Evolutionary conservation across 257 asterid species (phyloP), one percentile per base, ranked within the genome.

Genomic region (Cordia subcordata): DNA sequence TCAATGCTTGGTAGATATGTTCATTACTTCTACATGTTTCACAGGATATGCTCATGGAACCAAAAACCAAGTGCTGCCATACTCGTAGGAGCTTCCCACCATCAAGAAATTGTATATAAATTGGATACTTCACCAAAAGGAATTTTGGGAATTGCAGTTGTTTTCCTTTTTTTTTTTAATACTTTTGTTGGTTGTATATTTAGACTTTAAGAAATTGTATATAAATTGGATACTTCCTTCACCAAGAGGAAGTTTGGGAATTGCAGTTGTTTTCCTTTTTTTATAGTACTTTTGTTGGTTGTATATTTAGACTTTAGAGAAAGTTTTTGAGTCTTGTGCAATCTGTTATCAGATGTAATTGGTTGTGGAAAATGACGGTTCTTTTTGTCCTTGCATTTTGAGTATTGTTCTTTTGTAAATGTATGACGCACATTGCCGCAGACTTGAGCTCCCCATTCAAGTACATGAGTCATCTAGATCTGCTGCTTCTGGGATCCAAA

Each of bases 141-240:
- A 72, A 79, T 74, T 69, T 73, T 59, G 75, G n/a, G 55, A 56
- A 58, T 71, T 66, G 68, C 63, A 47, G 53, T 37, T 32, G 35
- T 27, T n/a, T n/a, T n/a, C 35, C 3, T 8, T 13, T 37, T 52
- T 57, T 15, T 40, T n/a, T n/a, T n/a, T n/a, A n/a, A n/a, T n/a
- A 32, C 33, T 42, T 58, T 46, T 38, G 35, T 27, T 27, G 35
- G 6, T 27, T 53, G 32, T 33, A 52, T 53, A 63, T 67, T 27
- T n/a, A n/a, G n/a, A n/a, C n/a, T n/a, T n/a, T n/a, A 60, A 62
- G 59, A 68, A 66, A 64, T 55, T 82, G 95, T 86, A 67, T 39
- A 76, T 84, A 78, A 33, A 16, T 60, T 60, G 72, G 49, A 61
- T 74, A 60, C 69, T 59, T n/a, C n/a, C n/a, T n/a, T 68, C 65